phyloP scores from a whole-genome alignment of 306 rosid genomes.

The Crotalaria pallida region DNA sequence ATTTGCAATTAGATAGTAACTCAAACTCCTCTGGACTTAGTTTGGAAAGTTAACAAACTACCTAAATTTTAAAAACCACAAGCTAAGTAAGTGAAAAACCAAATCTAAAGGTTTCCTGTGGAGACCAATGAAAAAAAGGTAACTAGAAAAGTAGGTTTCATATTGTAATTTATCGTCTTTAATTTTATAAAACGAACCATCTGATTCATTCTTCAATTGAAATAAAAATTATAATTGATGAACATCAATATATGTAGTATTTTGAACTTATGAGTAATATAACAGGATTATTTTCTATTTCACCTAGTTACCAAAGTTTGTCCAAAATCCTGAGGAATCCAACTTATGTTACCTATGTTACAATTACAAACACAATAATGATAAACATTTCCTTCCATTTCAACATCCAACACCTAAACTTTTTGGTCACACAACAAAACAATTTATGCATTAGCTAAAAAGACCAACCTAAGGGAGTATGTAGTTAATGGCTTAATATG shows the following conservation, averaged over 20 bases:
- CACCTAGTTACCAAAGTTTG: background rate
- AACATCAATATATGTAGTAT: background rate
- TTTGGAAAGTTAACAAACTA: background rate
- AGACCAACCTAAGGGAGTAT: background rate
- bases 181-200: conserved; percentile 2
- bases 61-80: background rate
- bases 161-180: background rate
- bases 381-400: background rate
- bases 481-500: background rate
- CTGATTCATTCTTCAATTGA: background rate
- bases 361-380: background rate
- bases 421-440: background rate
- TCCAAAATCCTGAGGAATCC: background rate
- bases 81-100: background rate
- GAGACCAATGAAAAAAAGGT: background rate
- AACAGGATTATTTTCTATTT: background rate
- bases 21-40: background rate
- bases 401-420: background rate
- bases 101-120: background rate
- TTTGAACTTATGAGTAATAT: conserved; percentile 1
- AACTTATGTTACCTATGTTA: background rate
- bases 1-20: background rate
- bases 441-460: background rate
- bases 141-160: conserved; percentile 3
- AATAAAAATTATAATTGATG: background rate